Percentiles rank a stretch among this genome's conserved stretches.
Evolutionary conservation across 257 asterid species (phyloP).

Genomic region (Voacanga thouarsii): DNA sequence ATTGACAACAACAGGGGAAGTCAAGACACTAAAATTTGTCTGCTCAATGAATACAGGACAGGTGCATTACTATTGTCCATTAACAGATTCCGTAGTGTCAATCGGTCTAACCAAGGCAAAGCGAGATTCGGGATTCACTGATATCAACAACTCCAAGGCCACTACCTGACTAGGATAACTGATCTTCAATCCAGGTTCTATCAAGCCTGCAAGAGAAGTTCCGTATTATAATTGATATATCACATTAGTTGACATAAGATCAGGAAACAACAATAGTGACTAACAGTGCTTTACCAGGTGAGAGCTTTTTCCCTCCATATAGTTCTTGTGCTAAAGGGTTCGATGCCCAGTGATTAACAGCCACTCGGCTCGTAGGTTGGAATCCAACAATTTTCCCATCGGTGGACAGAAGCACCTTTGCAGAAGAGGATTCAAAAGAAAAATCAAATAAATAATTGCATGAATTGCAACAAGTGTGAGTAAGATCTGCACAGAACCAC

Average conservation of each 20-base stretch:
- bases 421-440: slow-evolving; percentile 1
- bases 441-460: not conserved
- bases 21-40: too few relatives aligned
- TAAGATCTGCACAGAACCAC: not conserved
- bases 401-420: slow-evolving; percentile 59
- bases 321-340: slow-evolving; percentile 78
- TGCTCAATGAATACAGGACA: too few relatives aligned
- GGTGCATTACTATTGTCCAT: not conserved
- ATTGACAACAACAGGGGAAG: too few relatives aligned
- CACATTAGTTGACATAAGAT: not conserved
- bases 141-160: slow-evolving; percentile 5
- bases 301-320: slow-evolving; percentile 56
- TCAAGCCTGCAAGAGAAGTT: slow-evolving; percentile 46
- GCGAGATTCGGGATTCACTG: too few relatives aligned
- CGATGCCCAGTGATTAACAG: slow-evolving; percentile 82
- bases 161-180: slow-evolving; percentile 39
- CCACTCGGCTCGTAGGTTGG: slow-evolving; percentile 77
- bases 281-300: slow-evolving; percentile 55
- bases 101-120: too few relatives aligned
- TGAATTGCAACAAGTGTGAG: not conserved
- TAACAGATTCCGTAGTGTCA: not conserved
- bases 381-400: slow-evolving; percentile 63
- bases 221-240: not conserved
- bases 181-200: slow-evolving; percentile 67
- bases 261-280: not conserved